phyloP scores from a whole-genome alignment of 441 rosid species.

The Brassica hybrid region DNA sequence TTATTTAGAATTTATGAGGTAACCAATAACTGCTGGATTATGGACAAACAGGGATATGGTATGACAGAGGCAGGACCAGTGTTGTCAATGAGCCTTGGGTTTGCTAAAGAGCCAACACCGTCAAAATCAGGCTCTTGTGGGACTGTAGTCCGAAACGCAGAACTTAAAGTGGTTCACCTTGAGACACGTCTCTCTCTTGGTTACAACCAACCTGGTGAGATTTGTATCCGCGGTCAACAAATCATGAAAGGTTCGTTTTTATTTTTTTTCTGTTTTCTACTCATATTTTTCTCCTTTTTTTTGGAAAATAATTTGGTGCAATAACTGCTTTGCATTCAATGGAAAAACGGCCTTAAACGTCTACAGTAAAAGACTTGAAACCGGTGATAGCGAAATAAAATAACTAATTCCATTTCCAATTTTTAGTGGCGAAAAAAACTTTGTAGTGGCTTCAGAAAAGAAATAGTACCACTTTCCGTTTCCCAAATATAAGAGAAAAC shows the following conservation, averaged over 20 bases:
- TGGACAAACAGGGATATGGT: conserved; percentile 73
- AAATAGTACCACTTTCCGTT: neutral
- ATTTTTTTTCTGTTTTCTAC: neutral
- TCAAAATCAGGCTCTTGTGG: conserved; percentile 94
- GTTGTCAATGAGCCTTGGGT: conserved; percentile 81
- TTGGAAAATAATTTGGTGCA: neutral
- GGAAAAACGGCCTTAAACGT: neutral
- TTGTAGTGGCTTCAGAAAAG: neutral
- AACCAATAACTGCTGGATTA: neutral
- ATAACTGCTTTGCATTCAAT: neutral
- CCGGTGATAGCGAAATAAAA: neutral
- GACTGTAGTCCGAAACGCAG: conserved; percentile 90
- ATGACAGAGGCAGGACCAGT: conserved; percentile 99
- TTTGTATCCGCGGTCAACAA: conserved; percentile 88
- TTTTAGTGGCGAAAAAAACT: neutral
- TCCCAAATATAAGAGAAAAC: neutral
- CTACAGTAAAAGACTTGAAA: neutral
- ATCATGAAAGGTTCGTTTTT: conserved; percentile 77
- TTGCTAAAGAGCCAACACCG: conserved; percentile 78
- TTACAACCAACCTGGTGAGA: conserved; percentile 85
- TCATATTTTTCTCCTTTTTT: neutral
- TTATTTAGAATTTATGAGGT: neutral
- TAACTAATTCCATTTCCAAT: neutral
- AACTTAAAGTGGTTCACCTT: conserved; percentile 85
- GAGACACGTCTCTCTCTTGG: conserved; percentile 70